Conservation (phyloP, 140 eudicot species). For the Senecio squalidus region DNA sequence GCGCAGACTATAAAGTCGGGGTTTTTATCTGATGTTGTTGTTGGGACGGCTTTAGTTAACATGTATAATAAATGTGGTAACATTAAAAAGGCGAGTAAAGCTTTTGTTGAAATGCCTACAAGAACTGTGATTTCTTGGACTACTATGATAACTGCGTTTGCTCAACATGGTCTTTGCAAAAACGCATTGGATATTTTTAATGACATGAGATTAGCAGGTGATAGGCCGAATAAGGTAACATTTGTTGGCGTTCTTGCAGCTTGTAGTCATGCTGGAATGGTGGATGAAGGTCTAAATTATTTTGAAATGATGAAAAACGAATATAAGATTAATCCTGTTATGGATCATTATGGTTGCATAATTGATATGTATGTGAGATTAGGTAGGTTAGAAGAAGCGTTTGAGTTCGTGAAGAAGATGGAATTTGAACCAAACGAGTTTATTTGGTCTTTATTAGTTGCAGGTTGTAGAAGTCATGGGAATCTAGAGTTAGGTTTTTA, state of each 20-base stretch:
- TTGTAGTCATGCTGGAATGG: conserved; percentile 83
- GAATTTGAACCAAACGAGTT: conserved; percentile 61
- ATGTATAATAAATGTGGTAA: conserved; percentile 90
- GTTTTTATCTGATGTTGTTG: conserved; percentile 70
- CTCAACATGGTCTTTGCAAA: conserved; percentile 59
- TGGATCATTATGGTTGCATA: conserved; percentile 77
- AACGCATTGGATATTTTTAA: conserved; percentile 72
- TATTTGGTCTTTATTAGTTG: conserved; percentile 74
- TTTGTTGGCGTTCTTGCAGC: conserved; percentile 83
- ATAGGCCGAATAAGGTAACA: conserved; percentile 74
- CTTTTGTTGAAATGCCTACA: conserved; percentile 67
- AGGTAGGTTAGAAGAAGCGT: conserved; percentile 80
- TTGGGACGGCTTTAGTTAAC: conserved; percentile 76
- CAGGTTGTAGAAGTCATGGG: conserved; percentile 86
- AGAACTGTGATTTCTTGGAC: conserved; percentile 93
- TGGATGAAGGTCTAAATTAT: conserved; percentile 58
- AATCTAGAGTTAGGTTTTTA: conserved; percentile 57
- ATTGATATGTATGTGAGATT: conserved; percentile 82
- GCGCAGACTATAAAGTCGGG: conserved; percentile 70
- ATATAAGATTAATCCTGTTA: conserved; percentile 65
- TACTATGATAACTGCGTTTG: conserved; percentile 76
- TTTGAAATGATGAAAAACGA: conserved; percentile 72
- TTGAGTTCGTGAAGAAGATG: conserved; percentile 61
- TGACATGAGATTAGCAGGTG: conserved; percentile 79
- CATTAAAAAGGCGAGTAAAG: conserved; percentile 61